Evolutionary conservation across 2,329 filamentous ascomycete species (phyloP), one percentile per base, ranked within the genome.

Genomic region (Xylaria digitata): DNA sequence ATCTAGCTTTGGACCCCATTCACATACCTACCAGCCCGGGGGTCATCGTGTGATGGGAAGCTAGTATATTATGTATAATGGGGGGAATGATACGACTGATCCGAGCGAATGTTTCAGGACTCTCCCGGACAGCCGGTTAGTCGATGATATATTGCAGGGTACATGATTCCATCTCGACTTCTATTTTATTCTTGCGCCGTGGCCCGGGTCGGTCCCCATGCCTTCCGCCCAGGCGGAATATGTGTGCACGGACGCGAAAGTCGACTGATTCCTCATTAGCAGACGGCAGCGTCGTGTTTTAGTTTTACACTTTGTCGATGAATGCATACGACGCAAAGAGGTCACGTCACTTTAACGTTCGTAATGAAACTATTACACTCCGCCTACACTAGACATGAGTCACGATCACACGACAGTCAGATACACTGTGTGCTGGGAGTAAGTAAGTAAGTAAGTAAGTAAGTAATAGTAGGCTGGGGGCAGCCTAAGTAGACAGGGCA

Each of bases 61-160:
- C 57, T 40, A 50, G 23, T 34, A 49, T 7, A 42, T 42, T 11
- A 53, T 30, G n/a, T n/a, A n/a, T n/a, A n/a, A n/a, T n/a, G 32
- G 40, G 23, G 26, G 26, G 3, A 5, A 19, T 50, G 37, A 43
- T 45, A 26, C 23, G 48, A 60, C 17, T 21, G 37, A 60, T 60
- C 34, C 7, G 30, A 60, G 46, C 57, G 13, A 21, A 45, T 11
- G 48, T 52, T 61, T 52, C 46, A 60, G 40, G 37, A 6, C 37
- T 21, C 21, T 30, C 15, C 40, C 32, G 23, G n/a, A 57, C 15
- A 30, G 37, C 23, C 15, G 17, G 40, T 57, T 46, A 17, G 40
- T 21, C 17, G 40, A 34, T 34, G 19, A 43, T 30, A 43, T 55
- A 43, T 13, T 9, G 37, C 8, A 26, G 21, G 42, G 15, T 30